Conservation (phyloP, 2,329 filamentous ascomycete genomes). For the Aspergillus latus region DNA sequence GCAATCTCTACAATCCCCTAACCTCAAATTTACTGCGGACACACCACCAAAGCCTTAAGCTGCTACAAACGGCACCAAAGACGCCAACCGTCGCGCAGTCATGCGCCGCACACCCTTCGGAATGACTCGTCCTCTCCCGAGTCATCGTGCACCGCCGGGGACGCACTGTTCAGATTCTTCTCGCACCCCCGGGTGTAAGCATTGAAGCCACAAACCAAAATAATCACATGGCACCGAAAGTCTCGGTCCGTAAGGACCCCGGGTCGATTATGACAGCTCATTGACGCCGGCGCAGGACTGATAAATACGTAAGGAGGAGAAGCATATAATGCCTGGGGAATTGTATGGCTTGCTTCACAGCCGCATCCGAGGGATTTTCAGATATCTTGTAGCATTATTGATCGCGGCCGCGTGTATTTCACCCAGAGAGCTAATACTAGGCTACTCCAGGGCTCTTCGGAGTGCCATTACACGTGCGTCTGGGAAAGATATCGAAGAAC, state of each 20-base stretch:
- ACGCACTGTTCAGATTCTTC: background rate
- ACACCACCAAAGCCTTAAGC: background rate
- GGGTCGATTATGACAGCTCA: background rate
- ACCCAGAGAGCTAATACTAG: background rate
- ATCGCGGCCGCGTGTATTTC: background rate
- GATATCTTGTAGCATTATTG: background rate
- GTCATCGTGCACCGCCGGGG: background rate
- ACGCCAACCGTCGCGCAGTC: background rate
- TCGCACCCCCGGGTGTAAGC: background rate
- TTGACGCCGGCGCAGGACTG: background rate
- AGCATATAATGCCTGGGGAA: background rate
- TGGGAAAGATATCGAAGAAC: too few relatives aligned
- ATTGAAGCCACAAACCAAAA: background rate
- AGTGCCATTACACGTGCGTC: too few relatives aligned
- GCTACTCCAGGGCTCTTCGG: too few relatives aligned
- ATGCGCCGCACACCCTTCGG: background rate
- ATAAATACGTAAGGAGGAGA: background rate
- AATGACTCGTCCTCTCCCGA: background rate
- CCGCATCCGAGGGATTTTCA: background rate
- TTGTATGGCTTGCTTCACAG: background rate
- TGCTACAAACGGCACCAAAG: background rate
- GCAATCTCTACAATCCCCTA: background rate
- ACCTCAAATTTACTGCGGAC: background rate
- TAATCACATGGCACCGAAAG: background rate
- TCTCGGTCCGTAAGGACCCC: background rate